These are phyloP conservation scores for Penicillium lividum DNA, from an alignment of 495 filamentous ascomycete species.

Conservation along the genomic window DNA sequence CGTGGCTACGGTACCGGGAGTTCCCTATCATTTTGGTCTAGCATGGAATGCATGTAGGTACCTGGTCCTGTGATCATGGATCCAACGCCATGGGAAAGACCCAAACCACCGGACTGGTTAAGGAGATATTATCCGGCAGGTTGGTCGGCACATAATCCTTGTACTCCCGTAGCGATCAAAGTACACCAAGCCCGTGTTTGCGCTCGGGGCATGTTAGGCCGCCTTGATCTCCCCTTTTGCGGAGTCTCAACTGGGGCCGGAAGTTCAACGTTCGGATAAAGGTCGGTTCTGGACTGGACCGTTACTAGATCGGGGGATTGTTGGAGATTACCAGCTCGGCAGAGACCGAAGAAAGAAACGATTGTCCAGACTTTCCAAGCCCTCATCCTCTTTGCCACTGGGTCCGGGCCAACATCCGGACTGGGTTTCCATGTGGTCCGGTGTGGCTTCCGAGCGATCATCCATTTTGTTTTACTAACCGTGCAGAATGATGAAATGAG, in stretches of 20 bases:
- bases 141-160: neutral
- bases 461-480: slow-evolving; percentile 12
- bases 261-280: slow-evolving; percentile 5
- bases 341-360: neutral
- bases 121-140: slow-evolving; percentile 10
- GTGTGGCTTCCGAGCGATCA: slow-evolving; percentile 37
- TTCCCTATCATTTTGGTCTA: slow-evolving; percentile 1
- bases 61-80: slow-evolving; percentile 19
- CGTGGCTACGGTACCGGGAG: neutral
- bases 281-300: neutral
- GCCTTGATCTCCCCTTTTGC: slow-evolving; percentile 8
- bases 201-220: neutral
- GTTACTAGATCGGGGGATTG: no score
- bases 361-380: neutral
- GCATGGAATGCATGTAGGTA: slow-evolving; percentile 12
- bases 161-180: neutral
- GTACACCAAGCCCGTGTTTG: neutral
- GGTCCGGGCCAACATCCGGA: slow-evolving; percentile 28
- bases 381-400: slow-evolving; percentile 7
- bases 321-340: neutral
- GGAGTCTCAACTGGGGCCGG: slow-evolving; percentile 4
- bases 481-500: slow-evolving; percentile 12
- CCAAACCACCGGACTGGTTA: neutral
- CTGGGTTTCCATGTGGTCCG: slow-evolving; percentile 35
- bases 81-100: slow-evolving; percentile 5